A percentile compares a stretch with the other conserved stretches of the same genome.
phyloP scores from a whole-genome alignment of 257 asterid species.

The Thymus quinquecostatus region DNA sequence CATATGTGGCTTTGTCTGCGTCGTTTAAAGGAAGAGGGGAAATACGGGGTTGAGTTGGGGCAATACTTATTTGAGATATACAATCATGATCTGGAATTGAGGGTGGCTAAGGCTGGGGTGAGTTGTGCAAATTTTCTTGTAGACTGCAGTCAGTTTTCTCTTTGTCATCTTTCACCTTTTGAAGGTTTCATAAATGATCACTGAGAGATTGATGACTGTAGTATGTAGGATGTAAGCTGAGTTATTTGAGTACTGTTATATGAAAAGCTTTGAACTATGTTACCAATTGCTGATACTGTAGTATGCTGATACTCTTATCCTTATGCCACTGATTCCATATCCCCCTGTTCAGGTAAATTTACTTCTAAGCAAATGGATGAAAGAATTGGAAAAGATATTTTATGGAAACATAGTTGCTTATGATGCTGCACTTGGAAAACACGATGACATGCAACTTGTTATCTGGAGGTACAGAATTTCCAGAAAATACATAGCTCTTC shows the following conservation, averaged over 20 bases:
- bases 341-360: constrained; percentile 73
- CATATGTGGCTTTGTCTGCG: constrained; percentile 96
- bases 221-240: not conserved
- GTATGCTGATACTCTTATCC: constrained; percentile 17
- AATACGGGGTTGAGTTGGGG: constrained; percentile 91
- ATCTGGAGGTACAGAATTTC: constrained; percentile 77
- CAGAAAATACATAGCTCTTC: constrained; percentile 17
- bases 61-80: constrained; percentile 83
- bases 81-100: constrained; percentile 91
- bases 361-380: constrained; percentile 86
- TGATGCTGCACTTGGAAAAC: constrained; percentile 88
- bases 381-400: constrained; percentile 91
- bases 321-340: constrained; percentile 22
- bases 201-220: not conserved
- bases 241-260: not conserved
- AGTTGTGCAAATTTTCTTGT: constrained; percentile 41
- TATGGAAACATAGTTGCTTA: constrained; percentile 89
- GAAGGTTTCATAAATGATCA: not conserved
- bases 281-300: not conserved
- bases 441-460: constrained; percentile 74
- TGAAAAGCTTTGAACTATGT: not conserved
- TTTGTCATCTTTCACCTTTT: constrained; percentile 8
- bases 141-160: constrained; percentile 3
- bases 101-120: constrained; percentile 97
- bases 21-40: constrained; percentile 88